Conservation (phyloP, 352 stramenopile genomes). For the Globisporangium iwayamae region DNA sequence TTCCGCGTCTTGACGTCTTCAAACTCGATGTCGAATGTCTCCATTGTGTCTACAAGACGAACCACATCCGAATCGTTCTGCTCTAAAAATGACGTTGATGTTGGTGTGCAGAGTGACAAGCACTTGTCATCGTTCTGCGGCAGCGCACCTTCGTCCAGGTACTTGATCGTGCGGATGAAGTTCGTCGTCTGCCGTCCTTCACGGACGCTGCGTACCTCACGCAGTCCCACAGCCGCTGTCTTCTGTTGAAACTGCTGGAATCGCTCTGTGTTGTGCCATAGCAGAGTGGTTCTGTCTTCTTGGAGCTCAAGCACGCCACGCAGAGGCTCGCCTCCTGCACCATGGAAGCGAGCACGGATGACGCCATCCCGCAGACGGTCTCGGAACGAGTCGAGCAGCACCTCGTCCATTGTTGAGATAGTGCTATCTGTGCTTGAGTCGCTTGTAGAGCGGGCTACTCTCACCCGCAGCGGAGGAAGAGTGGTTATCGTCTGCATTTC, state of each 20-base stretch:
- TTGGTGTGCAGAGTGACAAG: constrained; percentile 16
- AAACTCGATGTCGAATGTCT: constrained; percentile 79
- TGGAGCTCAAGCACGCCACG: constrained; percentile 53
- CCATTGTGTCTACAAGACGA: constrained; percentile 19
- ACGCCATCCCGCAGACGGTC: constrained; percentile 60
- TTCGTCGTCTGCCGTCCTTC: constrained; percentile 73
- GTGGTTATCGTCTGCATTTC: background rate
- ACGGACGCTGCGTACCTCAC: constrained; percentile 55
- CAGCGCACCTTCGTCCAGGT: constrained; percentile 41
- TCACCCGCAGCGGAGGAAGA: background rate
- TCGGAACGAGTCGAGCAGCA: constrained; percentile 41
- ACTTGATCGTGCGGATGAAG: constrained; percentile 83
- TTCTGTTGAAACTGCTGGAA: constrained; percentile 28
- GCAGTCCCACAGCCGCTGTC: constrained; percentile 31
- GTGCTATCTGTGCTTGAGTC: background rate
- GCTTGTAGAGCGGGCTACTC: background rate
- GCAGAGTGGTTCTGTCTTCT: constrained; percentile 58
- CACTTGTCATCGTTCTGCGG: constrained; percentile 16
- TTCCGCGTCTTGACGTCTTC: constrained; percentile 43
- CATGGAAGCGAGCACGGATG: constrained; percentile 49
- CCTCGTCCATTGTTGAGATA: constrained; percentile 17
- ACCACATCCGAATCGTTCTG: constrained; percentile 11
- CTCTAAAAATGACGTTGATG: background rate
- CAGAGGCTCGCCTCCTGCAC: constrained; percentile 38
- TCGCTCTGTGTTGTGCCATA: constrained; percentile 48